Evolutionary conservation across 495 filamentous ascomycete genomes (phyloP), one percentile per base, ranked within the genome.

Genomic region (Cenococcum geophilum): DNA sequence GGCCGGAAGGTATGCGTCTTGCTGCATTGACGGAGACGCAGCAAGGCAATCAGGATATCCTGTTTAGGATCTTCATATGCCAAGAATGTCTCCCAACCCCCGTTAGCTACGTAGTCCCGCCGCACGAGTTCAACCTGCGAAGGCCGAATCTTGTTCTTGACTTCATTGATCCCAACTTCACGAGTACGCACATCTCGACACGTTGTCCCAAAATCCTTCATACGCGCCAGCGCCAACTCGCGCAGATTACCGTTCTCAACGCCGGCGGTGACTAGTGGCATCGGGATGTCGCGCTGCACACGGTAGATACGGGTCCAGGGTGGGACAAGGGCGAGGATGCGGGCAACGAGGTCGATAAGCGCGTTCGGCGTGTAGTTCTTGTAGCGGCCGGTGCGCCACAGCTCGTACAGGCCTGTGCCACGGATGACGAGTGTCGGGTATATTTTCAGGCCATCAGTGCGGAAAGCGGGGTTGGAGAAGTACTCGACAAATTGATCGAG

Each of bases 281-380:
- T 98, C 22, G 93, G 93, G 59, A 98, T 98, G 76, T 98, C 93
- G 68, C 93, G 86, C 74, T 98, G 93, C 11, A 98, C 95, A 45
- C 93, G 89, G 76, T 98, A 98, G 73, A 98, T 98, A 64, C 93
- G 85, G 9, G 93, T 98, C 93, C 93, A 98, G 22, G 93, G 93
- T 3, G 93, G 93, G 0, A 98, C 86, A 14, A 98, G 82, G 0
- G 93, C 93, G 54, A 98, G 77, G 51, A 98, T 98, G 9, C 95
- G 85, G 21, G 93, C 93, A 0, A 98, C 95, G 0, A 98, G 80
- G 70, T 98, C 93, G 59, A 98, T 88, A 22, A 98, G 82, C 2
- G 88, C 91, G 70, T 98, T 98, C 9, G 93, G 93, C 0, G 92
- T 98, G 74, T 98, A 98, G 72, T 97, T 97, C 74, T 96, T 93